These are phyloP conservation scores for Globisporangium nunn DNA, from an alignment of 352 stramenopile species.

Conservation along the genomic window DNA sequence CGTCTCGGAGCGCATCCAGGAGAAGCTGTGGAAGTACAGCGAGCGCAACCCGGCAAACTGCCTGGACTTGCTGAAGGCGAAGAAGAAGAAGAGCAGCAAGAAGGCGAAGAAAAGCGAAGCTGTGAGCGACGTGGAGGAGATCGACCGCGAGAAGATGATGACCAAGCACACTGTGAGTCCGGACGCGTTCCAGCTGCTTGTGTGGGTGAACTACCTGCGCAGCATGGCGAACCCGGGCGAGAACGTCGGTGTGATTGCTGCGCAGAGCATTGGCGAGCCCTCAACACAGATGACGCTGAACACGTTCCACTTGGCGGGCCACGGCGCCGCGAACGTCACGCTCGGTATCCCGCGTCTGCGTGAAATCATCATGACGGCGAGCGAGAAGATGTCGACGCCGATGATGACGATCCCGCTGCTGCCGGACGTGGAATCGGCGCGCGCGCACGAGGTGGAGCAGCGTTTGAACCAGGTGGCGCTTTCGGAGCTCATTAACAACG, in stretches of 20 bases:
- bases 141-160: constrained; percentile 71
- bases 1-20: constrained; percentile 84
- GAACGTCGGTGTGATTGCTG: constrained; percentile 97
- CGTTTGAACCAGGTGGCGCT: constrained; percentile 92
- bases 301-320: constrained; percentile 99
- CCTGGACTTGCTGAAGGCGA: constrained; percentile 42
- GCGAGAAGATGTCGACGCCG: constrained; percentile 95
- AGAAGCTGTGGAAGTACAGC: constrained; percentile 73
- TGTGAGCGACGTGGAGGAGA: constrained; percentile 19
- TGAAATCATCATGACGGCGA: constrained; percentile 99
- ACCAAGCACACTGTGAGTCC: constrained; percentile 67
- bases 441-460: constrained; percentile 76
- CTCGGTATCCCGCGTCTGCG: constrained; percentile 98
- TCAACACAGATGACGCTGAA: constrained; percentile 99
- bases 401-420: constrained; percentile 97
- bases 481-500: constrained; percentile 89
- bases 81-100: constrained; percentile 74
- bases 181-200: constrained; percentile 88
- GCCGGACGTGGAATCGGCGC: constrained; percentile 32
- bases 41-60: constrained; percentile 66
- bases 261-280: constrained; percentile 99
- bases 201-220: constrained; percentile 98
- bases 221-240: constrained; percentile 96
- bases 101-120: constrained; percentile 32
- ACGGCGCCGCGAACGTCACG: constrained; percentile 99